Evolutionary conservation across 2,329 filamentous ascomycete species (phyloP), one percentile per base, ranked within the genome.

Genomic region (Cercospora zeina): DNA sequence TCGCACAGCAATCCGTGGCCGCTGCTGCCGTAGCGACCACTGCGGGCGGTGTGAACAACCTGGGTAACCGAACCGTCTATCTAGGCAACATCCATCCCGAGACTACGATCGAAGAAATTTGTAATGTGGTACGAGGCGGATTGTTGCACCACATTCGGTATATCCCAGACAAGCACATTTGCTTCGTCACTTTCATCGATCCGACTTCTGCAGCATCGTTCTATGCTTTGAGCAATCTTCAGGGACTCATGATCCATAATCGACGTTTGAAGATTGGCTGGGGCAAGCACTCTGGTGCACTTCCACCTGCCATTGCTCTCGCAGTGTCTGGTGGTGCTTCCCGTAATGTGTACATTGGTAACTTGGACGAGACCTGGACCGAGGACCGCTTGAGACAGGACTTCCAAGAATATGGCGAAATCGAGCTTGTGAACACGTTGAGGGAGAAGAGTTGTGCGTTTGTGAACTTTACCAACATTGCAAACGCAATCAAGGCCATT

Each of bases 391-490:
- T 99, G 70, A 88, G 93, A 73, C 92, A 97, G 76, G 95, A 99
- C 78, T 99, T 99, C 77, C 90, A 93, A 34, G 93, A 97, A 76
- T 97, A 91, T 72, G 95, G 95, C 68, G 95, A 99, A 78, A 97
- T 99, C 72, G 95, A 99, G 79, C 82, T 99, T 67, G 92, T 99
- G 66, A 99, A 99, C 79, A 90, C 95, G 14, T 82, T 99, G 63
- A 89, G 95, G 58, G 95, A 99, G 82, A 99, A 99, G 87, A 97
- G 93, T 80, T 99, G 95, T 77, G 95, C 95, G 0, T 99, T 99
- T 75, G 95, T 99, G 76, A 99, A 99, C 81, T 99, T 99, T 77
- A 99, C 95, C 74, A 99, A 99, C 80, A 99, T 99, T 75, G 95
- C 95, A 74, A 99, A 99, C 71, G 95, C 95, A 55, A 99, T 99